These are phyloP conservation scores for Mycena chlorophos DNA, from an alignment of 768 basidiomycete genomes.

Conservation along the genomic window DNA sequence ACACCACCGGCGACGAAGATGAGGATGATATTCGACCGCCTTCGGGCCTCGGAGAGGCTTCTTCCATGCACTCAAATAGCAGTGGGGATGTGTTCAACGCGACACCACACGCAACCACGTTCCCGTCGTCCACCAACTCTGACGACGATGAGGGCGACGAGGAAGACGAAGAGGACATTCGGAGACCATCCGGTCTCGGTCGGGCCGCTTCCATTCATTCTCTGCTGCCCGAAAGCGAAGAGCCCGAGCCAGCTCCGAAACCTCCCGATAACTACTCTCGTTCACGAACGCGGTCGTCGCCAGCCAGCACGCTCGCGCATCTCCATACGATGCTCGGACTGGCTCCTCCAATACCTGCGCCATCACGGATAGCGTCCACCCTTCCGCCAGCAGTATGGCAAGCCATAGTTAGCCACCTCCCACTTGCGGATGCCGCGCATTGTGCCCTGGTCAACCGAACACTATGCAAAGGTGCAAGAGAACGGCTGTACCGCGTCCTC, in stretches of 20 bases:
- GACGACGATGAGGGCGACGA: neutral
- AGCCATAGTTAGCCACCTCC: neutral
- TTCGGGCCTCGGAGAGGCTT: conserved; percentile 4
- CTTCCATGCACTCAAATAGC: neutral
- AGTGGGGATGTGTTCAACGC: neutral
- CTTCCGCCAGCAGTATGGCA: neutral
- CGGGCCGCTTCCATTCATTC: conserved; percentile 4
- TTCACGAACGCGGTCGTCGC: neutral
- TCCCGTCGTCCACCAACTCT: neutral
- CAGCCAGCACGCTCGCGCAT: neutral
- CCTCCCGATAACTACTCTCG: neutral
- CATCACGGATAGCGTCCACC: neutral
- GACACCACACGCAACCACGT: neutral
- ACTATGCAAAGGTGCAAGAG: conserved; percentile 6
- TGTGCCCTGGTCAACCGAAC: neutral
- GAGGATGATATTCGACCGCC: conserved; percentile 15
- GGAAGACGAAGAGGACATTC: conserved; percentile 18
- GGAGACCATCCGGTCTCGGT: conserved; percentile 15
- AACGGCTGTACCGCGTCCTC: conserved; percentile 3
- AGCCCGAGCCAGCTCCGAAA: neutral
- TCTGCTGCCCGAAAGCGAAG: neutral
- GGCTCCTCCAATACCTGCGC: neutral
- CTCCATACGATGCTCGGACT: conserved; percentile 5
- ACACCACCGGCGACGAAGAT: neutral
- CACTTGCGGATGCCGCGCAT: neutral